phyloP scores from a whole-genome alignment of 441 rosid genomes.

The Gossypium lobatum region DNA sequence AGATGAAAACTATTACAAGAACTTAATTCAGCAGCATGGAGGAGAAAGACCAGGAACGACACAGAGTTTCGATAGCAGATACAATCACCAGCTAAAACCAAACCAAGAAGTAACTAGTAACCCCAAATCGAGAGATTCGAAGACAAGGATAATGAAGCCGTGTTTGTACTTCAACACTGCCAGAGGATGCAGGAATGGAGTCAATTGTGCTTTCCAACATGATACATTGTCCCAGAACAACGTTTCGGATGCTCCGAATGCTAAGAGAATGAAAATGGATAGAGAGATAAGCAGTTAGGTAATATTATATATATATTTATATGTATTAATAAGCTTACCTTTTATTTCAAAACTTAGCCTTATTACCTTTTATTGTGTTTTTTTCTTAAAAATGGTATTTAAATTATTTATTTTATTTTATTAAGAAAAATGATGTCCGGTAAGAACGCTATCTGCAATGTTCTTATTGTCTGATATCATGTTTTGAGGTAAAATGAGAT shows the following conservation, averaged over 20 bases:
- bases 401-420: no score
- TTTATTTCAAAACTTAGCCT: slow-evolving; percentile 6
- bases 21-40: slow-evolving; percentile 93
- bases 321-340: slow-evolving; percentile 5
- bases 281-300: slow-evolving; percentile 63
- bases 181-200: slow-evolving; percentile 91
- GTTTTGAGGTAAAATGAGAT: no score
- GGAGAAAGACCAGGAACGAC: slow-evolving; percentile 66
- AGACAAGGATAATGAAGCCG: slow-evolving; percentile 79
- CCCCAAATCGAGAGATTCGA: slow-evolving; percentile 48
- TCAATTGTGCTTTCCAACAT: slow-evolving; percentile 76
- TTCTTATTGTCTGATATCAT: no score
- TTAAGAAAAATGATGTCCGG: no score
- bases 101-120: slow-evolving; percentile 47
- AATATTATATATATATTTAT: no score
- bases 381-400: no score
- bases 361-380: no score
- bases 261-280: slow-evolving; percentile 90
- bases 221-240: slow-evolving; percentile 52
- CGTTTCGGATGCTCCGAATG: slow-evolving; percentile 44
- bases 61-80: slow-evolving; percentile 37
- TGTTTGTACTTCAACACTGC: slow-evolving; percentile 83
- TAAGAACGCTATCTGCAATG: no score
- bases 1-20: slow-evolving; percentile 77
- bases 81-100: slow-evolving; percentile 36